Conservation (phyloP, 2,329 filamentous ascomycete species). For the Aureobasidium pullulans region DNA sequence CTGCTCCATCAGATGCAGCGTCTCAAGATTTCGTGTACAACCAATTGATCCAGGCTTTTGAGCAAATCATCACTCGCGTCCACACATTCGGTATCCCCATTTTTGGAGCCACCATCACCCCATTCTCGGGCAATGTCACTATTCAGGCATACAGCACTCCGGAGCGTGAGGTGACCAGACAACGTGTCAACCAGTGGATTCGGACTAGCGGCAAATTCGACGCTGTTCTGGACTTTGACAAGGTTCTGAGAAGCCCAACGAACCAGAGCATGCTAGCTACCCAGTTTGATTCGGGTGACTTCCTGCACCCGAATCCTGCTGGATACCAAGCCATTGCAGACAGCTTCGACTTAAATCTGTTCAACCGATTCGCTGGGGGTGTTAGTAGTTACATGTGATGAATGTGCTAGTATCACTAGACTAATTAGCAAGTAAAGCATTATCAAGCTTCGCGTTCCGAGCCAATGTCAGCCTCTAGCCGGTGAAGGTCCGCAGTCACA, state of each 20-base stretch:
- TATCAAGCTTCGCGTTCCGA: background rate
- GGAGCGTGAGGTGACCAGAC: slow-evolving; percentile 48
- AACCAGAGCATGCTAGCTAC: slow-evolving; percentile 42
- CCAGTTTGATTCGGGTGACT: slow-evolving; percentile 55
- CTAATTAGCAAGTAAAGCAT: background rate
- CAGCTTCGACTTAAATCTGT: slow-evolving; percentile 50
- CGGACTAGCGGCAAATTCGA: slow-evolving; percentile 50
- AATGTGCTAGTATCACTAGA: background rate
- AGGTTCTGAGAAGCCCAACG: slow-evolving; percentile 45
- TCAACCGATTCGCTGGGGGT: slow-evolving; percentile 29
- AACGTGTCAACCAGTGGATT: slow-evolving; percentile 56
- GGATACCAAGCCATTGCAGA: slow-evolving; percentile 56
- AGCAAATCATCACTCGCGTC: slow-evolving; percentile 49
- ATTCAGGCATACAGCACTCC: slow-evolving; percentile 49
- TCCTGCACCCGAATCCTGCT: slow-evolving; percentile 53
- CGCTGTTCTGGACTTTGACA: slow-evolving; percentile 56
- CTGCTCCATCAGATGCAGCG: slow-evolving; percentile 35
- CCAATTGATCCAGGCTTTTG: slow-evolving; percentile 49
- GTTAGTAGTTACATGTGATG: slow-evolving; percentile 17
- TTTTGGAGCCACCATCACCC: slow-evolving; percentile 60
- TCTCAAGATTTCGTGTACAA: slow-evolving; percentile 44
- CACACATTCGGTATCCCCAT: slow-evolving; percentile 49
- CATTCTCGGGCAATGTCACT: slow-evolving; percentile 44
- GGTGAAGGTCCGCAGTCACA: no score
- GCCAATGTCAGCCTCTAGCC: background rate